These are phyloP conservation scores for Phytopythium ostracodes DNA, from an alignment of 352 stramenopile genomes.

Conservation along the genomic window DNA sequence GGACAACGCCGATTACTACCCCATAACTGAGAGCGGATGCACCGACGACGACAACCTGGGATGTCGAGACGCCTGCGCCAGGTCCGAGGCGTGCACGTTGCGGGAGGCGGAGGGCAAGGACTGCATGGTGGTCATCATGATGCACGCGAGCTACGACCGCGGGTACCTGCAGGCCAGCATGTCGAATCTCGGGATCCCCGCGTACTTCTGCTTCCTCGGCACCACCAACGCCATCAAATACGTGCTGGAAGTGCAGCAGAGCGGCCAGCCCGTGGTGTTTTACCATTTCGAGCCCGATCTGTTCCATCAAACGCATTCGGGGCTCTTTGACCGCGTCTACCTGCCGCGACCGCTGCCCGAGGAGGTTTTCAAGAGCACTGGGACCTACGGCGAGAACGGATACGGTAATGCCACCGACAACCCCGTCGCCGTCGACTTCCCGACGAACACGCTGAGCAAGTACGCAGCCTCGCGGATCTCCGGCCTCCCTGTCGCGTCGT, in stretches of 20 bases:
- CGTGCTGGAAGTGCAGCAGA: conserved; percentile 20
- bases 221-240: conserved; percentile 32
- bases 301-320: conserved; percentile 30
- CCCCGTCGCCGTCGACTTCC: conserved; percentile 36
- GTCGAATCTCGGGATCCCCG: conserved; percentile 39
- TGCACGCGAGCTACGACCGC: conserved; percentile 33
- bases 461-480: conserved; percentile 17
- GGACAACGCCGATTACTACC: conserved; percentile 27
- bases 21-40: conserved; percentile 19
- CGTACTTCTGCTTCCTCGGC: conserved; percentile 64
- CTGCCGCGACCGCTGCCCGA: conserved; percentile 28
- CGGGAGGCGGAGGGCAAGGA: conserved; percentile 23
- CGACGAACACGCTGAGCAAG: conserved; percentile 26
- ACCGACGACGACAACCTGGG: conserved; percentile 24
- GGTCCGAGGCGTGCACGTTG: conserved; percentile 36
- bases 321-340: conserved; percentile 34
- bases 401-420: conserved; percentile 43
- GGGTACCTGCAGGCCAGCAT: conserved; percentile 41
- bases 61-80: conserved; percentile 41
- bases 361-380: conserved; percentile 22
- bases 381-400: conserved; percentile 39
- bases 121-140: conserved; percentile 44
- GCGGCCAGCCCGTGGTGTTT: conserved; percentile 31
- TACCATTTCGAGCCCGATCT: conserved; percentile 50
- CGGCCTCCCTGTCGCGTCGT: conserved; percentile 11